Evolutionary conservation across 2,329 filamentous ascomycete species (phyloP).

Genomic region (Xylaria digitata): DNA sequence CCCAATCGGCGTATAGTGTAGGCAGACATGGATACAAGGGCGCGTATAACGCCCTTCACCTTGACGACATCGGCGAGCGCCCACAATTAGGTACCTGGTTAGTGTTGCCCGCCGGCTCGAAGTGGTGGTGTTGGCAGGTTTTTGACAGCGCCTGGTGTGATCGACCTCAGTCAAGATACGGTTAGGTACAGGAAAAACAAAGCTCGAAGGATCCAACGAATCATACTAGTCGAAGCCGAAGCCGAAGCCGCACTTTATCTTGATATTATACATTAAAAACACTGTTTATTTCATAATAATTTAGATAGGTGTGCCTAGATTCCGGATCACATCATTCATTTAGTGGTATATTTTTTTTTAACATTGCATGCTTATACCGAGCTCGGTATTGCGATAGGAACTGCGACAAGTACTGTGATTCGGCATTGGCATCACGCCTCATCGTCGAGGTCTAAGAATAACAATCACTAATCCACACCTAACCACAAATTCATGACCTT

Average conservation of each 20-base stretch:
- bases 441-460: neutral
- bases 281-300: too few species aligned
- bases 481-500: neutral
- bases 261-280: neutral
- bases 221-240: slow-evolving; percentile 6
- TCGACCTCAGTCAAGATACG: neutral
- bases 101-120: neutral
- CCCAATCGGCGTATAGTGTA: neutral
- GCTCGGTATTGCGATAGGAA: too few species aligned
- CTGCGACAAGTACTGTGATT: neutral
- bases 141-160: too few species aligned
- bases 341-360: too few species aligned
- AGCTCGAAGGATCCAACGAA: neutral
- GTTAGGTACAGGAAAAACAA: neutral
- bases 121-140: too few species aligned
- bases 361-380: too few species aligned
- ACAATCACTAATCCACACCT: neutral
- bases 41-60: slow-evolving; percentile 24
- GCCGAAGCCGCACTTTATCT: slow-evolving; percentile 4
- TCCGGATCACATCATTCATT: too few species aligned
- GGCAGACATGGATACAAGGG: neutral
- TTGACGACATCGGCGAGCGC: slow-evolving; percentile 30
- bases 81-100: neutral
- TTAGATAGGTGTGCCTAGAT: too few species aligned
- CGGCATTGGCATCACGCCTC: neutral